phyloP scores from a whole-genome alignment of 148 eudicot genomes.

The Beta vulgaris region DNA sequence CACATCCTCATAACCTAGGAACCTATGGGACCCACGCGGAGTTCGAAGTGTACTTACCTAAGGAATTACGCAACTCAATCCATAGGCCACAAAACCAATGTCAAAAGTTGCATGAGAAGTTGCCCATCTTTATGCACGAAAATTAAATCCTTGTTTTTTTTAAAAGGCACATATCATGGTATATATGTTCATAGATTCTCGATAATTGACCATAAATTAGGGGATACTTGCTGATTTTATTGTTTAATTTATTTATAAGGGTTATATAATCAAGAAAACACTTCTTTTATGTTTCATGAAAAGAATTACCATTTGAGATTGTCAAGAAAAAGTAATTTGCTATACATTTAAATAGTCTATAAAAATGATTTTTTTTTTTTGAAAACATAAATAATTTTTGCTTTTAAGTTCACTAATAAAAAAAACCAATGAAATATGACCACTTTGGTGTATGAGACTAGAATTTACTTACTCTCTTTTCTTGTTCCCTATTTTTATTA shows the following conservation, averaged over 20 bases:
- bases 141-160: not conserved
- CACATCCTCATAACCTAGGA: too few relatives aligned
- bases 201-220: not conserved
- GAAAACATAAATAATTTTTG: too few relatives aligned
- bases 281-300: not conserved
- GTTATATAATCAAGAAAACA: not conserved
- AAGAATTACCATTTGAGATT: not conserved
- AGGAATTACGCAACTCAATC: not conserved
- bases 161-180: not conserved
- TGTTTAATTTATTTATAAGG: not conserved
- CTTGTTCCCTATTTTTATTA: too few relatives aligned
- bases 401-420: too few relatives aligned
- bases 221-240: not conserved
- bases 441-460: too few relatives aligned
- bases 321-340: not conserved
- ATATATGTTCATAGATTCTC: not conserved
- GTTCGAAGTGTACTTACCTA: not conserved
- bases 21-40: slow-evolving; percentile 7
- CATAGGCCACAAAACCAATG: not conserved
- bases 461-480: too few relatives aligned
- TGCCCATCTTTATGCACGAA: not conserved
- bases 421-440: too few relatives aligned
- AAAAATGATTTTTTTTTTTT: too few relatives aligned
- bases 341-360: not conserved
- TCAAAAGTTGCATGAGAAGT: not conserved